A percentile compares a stretch with the other conserved stretches of the same genome.
Conservation (phyloP, 2,329 filamentous ascomycete species). For the Botrytis elliptica region DNA sequence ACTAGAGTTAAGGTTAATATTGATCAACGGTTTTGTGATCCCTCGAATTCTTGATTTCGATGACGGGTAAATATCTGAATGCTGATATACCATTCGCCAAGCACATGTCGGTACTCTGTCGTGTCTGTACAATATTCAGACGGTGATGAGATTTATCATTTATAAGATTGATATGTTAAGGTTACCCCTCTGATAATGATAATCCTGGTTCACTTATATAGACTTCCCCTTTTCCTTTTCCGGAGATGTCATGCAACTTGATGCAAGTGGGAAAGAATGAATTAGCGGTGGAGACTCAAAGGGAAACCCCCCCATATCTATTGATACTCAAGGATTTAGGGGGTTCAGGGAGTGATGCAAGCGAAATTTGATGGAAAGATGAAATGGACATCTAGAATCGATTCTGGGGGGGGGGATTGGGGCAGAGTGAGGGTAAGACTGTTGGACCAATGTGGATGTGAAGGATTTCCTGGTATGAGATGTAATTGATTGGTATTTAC, state of each 20-base stretch:
- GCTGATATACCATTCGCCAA: background rate
- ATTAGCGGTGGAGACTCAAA: background rate
- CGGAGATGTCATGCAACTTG: background rate
- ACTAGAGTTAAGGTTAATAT: background rate
- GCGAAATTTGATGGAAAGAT: conserved; percentile 8
- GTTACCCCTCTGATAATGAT: background rate
- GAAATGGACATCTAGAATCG: background rate
- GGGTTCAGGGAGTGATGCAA: background rate
- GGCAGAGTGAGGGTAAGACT: background rate
- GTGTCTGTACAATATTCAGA: background rate
- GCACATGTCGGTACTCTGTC: background rate
- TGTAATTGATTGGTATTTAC: background rate
- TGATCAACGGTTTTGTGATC: conserved; percentile 4
- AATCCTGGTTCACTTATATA: background rate
- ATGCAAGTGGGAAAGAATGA: background rate
- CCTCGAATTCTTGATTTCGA: background rate
- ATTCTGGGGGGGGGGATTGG: background rate
- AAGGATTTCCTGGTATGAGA: background rate
- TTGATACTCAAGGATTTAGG: background rate
- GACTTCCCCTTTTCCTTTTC: background rate
- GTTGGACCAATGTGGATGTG: too few relatives aligned
- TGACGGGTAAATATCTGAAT: background rate
- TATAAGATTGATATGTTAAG: background rate
- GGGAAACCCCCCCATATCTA: background rate
- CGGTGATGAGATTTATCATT: background rate